phyloP scores from a whole-genome alignment of 345 rosid species.

The Fremontodendron californicum region DNA sequence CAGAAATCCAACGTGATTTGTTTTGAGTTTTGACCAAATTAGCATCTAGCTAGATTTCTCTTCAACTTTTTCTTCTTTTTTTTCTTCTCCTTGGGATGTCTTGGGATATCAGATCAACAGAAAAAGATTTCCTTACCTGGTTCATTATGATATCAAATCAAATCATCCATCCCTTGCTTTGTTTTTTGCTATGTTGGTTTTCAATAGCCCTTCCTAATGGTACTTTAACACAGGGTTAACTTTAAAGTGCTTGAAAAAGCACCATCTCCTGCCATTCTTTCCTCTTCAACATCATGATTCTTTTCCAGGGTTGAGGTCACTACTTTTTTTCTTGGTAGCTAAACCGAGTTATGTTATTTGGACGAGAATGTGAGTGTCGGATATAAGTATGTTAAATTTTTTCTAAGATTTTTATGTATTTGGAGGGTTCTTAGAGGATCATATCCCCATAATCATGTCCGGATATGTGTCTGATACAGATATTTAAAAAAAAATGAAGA shows the following conservation, averaged over 20 bases:
- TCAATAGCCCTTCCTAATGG: background rate
- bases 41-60: conserved; percentile 12
- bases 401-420: no score
- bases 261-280: background rate
- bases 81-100: background rate
- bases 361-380: no score
- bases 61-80: no score
- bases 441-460: no score
- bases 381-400: no score
- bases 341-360: no score
- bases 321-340: conserved; percentile 12
- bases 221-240: conserved; percentile 21
- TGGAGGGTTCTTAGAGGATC: no score
- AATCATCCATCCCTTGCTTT: background rate
- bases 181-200: conserved; percentile 2
- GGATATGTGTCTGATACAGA: no score
- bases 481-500: no score
- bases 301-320: conserved; percentile 6
- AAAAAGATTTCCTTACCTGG: background rate
- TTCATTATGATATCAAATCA: conserved; percentile 28
- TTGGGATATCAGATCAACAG: conserved; percentile 22
- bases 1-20: conserved; percentile 14
- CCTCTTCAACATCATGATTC: conserved; percentile 13
- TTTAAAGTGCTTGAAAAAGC: conserved; percentile 17
- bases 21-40: conserved; percentile 33